These are phyloP conservation scores for Terfezia claveryi DNA, from an alignment of 495 filamentous ascomycete genomes.

Conservation along the genomic window DNA sequence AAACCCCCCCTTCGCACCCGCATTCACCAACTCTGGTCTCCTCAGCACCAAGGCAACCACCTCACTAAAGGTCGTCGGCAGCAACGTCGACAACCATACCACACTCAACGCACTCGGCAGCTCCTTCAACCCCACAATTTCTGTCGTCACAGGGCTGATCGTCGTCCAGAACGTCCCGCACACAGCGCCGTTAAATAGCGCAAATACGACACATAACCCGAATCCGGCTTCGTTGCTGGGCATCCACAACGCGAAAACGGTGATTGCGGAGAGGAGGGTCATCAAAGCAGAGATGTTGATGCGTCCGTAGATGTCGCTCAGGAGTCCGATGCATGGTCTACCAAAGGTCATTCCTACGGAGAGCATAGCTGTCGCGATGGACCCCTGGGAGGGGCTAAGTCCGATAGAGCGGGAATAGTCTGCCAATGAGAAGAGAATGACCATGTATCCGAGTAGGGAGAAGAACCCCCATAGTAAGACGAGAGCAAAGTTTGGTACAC, in stretches of 20 bases:
- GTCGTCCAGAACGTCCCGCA: conserved; percentile 45
- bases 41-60: conserved; percentile 26
- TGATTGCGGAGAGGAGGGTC: conserved; percentile 36
- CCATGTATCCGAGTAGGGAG: conserved; percentile 49
- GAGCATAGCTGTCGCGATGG: conserved; percentile 46
- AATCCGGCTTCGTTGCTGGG: conserved; percentile 35
- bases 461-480: conserved; percentile 47
- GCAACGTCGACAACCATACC: conserved; percentile 38
- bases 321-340: conserved; percentile 43
- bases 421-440: conserved; percentile 48
- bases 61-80: conserved; percentile 30
- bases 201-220: conserved; percentile 30
- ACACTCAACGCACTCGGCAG: conserved; percentile 39
- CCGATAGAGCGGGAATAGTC: conserved; percentile 45
- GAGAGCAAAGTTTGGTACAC: conserved; percentile 35
- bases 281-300: conserved; percentile 42
- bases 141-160: conserved; percentile 35
- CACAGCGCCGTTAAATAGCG: conserved; percentile 35
- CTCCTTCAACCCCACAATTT: conserved; percentile 29
- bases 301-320: conserved; percentile 41
- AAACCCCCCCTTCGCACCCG: conserved; percentile 16
- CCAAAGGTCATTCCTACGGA: conserved; percentile 45
- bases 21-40: conserved; percentile 39
- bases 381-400: conserved; percentile 40
- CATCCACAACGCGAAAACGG: conserved; percentile 43